Evolutionary conservation across 1,284 basidiomycete genomes (phyloP).

Genomic region (Irpex sp.): DNA sequence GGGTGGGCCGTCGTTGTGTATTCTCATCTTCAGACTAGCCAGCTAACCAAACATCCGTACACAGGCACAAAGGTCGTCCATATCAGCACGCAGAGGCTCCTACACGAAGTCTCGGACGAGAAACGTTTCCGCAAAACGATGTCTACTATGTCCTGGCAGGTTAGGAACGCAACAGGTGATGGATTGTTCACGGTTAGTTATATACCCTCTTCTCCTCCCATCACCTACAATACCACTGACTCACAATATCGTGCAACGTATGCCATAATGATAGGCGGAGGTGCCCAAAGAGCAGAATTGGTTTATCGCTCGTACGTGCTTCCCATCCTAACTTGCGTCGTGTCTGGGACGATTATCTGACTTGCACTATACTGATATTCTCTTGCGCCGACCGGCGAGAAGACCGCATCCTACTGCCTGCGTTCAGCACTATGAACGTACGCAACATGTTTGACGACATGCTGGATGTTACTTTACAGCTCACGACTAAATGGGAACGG

Average conservation of each 20-base stretch:
- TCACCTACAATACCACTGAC: too few species aligned
- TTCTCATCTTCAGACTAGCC: not conserved
- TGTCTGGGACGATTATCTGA: too few species aligned
- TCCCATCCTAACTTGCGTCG: not conserved
- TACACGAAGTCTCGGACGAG: constrained; percentile 43
- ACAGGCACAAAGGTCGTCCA: constrained; percentile 29
- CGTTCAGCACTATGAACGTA: constrained; percentile 44
- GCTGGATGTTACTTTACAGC: constrained; percentile 44
- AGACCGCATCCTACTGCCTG: constrained; percentile 51
- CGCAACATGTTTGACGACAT: constrained; percentile 46
- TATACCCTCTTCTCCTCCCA: not conserved
- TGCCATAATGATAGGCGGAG: constrained; percentile 20
- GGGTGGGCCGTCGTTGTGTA: constrained; percentile 23
- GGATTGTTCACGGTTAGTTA: constrained; percentile 36
- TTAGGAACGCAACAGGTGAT: constrained; percentile 41
- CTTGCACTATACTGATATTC: not conserved
- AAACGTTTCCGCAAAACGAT: constrained; percentile 40
- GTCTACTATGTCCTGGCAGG: constrained; percentile 29
- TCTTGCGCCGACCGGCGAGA: not conserved
- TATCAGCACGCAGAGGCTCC: constrained; percentile 34
- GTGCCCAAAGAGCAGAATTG: constrained; percentile 41
- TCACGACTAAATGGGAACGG: constrained; percentile 44
- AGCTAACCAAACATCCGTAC: not conserved
- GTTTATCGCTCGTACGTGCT: constrained; percentile 40
- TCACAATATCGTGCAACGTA: too few species aligned